Percentiles rank a stretch among this genome's conserved stretches.
Evolutionary conservation across 78 protist species (phyloP).

Genomic region (Cavenderia fasciculata): DNA sequence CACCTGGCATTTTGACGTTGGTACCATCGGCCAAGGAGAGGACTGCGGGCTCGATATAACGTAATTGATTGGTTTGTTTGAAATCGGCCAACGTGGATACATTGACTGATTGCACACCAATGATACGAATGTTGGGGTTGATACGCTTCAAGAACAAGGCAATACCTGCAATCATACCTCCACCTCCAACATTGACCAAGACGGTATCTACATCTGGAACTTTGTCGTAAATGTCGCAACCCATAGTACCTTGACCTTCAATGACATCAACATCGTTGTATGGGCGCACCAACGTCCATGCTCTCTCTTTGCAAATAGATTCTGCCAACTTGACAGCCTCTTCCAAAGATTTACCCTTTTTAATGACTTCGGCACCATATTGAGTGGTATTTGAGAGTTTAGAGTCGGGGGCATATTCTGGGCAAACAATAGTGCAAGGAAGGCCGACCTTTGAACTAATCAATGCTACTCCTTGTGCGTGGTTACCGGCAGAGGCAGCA

Average conservation of each 20-base stretch:
- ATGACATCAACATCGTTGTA: constrained; percentile 83
- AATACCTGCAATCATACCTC: constrained; percentile 87
- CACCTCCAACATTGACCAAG: constrained; percentile 89
- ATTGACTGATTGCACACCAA: constrained; percentile 81
- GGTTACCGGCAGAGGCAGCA: constrained; percentile 90
- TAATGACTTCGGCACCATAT: constrained; percentile 84
- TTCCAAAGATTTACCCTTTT: constrained; percentile 74
- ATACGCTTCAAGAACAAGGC: constrained; percentile 79
- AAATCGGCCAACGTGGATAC: constrained; percentile 83
- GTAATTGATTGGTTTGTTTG: constrained; percentile 66
- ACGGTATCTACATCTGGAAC: constrained; percentile 83
- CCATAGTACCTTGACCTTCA: constrained; percentile 89
- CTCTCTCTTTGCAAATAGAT: constrained; percentile 67
- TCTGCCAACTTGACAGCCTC: constrained; percentile 72
- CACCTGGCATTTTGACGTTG: constrained; percentile 87
- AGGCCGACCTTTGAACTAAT: constrained; percentile 72
- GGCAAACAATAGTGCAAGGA: constrained; percentile 87
- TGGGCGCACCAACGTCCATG: constrained; percentile 81
- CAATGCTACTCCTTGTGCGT: constrained; percentile 89
- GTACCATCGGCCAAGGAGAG: constrained; percentile 85
- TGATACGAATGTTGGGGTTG: constrained; percentile 84
- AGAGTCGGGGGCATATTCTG: constrained; percentile 86
- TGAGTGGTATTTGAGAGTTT: constrained; percentile 74
- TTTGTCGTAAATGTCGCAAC: constrained; percentile 74
- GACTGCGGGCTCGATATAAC: constrained; percentile 63